These are phyloP conservation scores for Hapsidospora chrysogenum DNA, from an alignment of 495 filamentous ascomycete species.

Conservation along the genomic window DNA sequence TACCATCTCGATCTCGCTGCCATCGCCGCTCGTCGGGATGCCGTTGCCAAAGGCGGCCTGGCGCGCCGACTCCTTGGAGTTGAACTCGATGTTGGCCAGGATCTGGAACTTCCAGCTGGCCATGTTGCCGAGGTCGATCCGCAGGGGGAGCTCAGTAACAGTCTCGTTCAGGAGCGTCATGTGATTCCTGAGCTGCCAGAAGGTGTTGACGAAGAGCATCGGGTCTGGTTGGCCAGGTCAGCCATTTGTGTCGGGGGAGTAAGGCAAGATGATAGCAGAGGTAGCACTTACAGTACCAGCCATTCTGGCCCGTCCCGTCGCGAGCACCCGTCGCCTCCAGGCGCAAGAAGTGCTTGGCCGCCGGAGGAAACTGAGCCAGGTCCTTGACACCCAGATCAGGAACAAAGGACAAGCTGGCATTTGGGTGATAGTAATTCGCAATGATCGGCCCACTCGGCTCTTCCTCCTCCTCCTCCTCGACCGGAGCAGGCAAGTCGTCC, in stretches of 20 bases:
- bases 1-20: constrained; percentile 78
- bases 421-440: constrained; percentile 85
- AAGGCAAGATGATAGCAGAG: neutral
- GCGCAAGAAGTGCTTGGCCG: constrained; percentile 56
- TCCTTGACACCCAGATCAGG: constrained; percentile 56
- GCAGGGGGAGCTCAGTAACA: constrained; percentile 64
- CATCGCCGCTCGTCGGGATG: constrained; percentile 38
- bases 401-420: constrained; percentile 77
- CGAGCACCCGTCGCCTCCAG: constrained; percentile 59
- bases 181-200: constrained; percentile 85
- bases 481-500: constrained; percentile 32
- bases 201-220: constrained; percentile 80
- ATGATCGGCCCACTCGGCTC: constrained; percentile 45
- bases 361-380: constrained; percentile 53
- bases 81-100: constrained; percentile 70
- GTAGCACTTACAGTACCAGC: constrained; percentile 64
- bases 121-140: constrained; percentile 68
- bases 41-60: constrained; percentile 48
- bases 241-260: neutral
- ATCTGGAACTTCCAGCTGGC: constrained; percentile 84
- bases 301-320: constrained; percentile 70
- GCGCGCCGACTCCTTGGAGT: constrained; percentile 60
- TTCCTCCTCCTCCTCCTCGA: constrained; percentile 25
- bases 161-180: constrained; percentile 92
- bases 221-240: constrained; percentile 34